Conservation (phyloP, 1,284 basidiomycete species). For the Cutaneotrichosporon mucoides region DNA sequence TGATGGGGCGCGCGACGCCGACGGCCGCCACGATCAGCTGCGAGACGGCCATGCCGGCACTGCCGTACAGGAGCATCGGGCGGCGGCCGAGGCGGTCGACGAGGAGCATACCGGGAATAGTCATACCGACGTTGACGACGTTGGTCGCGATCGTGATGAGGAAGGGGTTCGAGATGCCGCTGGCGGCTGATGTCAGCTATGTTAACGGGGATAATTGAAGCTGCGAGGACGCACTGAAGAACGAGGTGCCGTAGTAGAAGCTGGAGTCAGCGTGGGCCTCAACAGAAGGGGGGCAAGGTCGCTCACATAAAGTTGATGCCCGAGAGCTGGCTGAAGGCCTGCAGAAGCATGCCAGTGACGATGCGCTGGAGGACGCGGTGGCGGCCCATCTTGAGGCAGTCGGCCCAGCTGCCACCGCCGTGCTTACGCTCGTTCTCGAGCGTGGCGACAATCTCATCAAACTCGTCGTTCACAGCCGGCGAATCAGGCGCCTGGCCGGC, state of each 20-base stretch:
- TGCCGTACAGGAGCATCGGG: conserved; percentile 38
- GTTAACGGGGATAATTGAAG: too few species aligned
- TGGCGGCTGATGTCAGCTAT: conserved; percentile 9
- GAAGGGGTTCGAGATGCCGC: conserved; percentile 32
- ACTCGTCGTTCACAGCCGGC: conserved; percentile 30
- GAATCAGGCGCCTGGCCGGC: conserved; percentile 30
- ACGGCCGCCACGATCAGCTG: conserved; percentile 39
- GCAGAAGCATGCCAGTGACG: conserved; percentile 41
- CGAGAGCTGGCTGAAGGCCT: conserved; percentile 31
- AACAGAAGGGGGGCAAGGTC: too few species aligned
- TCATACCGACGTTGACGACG: conserved; percentile 44
- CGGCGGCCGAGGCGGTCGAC: conserved; percentile 41
- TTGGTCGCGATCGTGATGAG: conserved; percentile 43
- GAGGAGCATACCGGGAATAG: conserved; percentile 34
- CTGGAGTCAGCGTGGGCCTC: conserved; percentile 33
- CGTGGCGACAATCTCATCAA: conserved; percentile 25
- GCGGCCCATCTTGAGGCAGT: conserved; percentile 34
- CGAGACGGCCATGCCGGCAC: conserved; percentile 22
- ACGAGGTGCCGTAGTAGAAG: conserved; percentile 27
- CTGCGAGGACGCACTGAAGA: neutral
- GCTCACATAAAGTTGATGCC: neutral
- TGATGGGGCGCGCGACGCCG: conserved; percentile 16
- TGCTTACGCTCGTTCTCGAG: conserved; percentile 30
- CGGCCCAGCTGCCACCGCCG: conserved; percentile 30
- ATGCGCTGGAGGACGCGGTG: conserved; percentile 24